A percentile compares a stretch with the other conserved stretches of the same genome.
Evolutionary conservation across 139 green algal genomes (phyloP).

Genomic region (Micractinium sp.): DNA sequence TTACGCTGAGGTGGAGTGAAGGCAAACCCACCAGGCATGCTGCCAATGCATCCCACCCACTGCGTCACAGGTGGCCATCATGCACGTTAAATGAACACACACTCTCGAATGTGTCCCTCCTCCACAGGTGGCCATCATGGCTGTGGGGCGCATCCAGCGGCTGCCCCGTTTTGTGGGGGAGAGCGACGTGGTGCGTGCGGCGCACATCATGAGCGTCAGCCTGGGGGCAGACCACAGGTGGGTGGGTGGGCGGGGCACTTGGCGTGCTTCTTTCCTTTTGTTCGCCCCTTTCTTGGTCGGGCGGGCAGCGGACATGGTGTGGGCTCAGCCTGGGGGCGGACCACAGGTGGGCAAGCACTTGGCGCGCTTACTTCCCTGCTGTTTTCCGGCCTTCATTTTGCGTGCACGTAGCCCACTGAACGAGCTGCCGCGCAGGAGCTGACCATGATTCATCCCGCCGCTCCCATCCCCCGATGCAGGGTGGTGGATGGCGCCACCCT

Average conservation of each 20-base stretch:
- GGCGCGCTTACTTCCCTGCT: neutral
- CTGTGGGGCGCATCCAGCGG: slow-evolving; percentile 65
- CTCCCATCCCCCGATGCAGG: slow-evolving; percentile 34
- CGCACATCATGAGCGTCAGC: slow-evolving; percentile 35
- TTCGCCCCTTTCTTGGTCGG: neutral
- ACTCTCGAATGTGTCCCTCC: neutral
- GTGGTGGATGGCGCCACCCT: slow-evolving; percentile 89
- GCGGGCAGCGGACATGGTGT: slow-evolving; percentile 8
- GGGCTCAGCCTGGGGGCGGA: slow-evolving; percentile 30
- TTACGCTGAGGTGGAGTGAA: too few relatives aligned
- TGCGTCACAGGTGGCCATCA: neutral
- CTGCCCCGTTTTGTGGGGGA: slow-evolving; percentile 33
- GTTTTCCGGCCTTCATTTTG: too few relatives aligned
- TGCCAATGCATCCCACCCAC: too few relatives aligned
- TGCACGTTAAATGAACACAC: neutral
- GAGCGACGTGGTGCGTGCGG: neutral
- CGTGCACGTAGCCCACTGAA: too few relatives aligned
- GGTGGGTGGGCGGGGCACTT: neutral
- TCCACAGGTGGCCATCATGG: slow-evolving; percentile 83
- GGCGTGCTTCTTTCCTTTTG: neutral
- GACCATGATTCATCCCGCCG: neutral
- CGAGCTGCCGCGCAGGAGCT: too few relatives aligned
- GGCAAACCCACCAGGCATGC: too few relatives aligned
- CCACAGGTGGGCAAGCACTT: slow-evolving; percentile 12
- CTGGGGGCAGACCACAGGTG: slow-evolving; percentile 44